These are phyloP conservation scores for Hapsidospora chrysogenum DNA, from an alignment of 495 filamentous ascomycete genomes.

Conservation along the genomic window DNA sequence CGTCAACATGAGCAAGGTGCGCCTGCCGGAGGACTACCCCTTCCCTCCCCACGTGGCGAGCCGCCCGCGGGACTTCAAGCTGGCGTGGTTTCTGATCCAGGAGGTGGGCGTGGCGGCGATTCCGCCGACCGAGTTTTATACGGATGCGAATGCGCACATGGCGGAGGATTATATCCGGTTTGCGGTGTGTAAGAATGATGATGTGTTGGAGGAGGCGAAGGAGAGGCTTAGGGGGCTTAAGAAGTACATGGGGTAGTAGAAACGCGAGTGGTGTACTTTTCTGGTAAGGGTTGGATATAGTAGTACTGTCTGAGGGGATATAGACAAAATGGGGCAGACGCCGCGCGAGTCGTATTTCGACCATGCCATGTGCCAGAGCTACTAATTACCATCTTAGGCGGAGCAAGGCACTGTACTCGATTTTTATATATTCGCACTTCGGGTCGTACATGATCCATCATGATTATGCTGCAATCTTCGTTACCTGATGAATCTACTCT, in stretches of 20 bases:
- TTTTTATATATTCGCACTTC: too few relatives aligned
- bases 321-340: background rate
- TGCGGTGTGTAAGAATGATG: conserved; percentile 91
- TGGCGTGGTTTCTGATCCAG: conserved; percentile 90
- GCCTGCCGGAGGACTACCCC: conserved; percentile 60
- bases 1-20: conserved; percentile 74
- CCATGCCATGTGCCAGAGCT: too few relatives aligned
- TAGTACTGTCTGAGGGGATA: background rate
- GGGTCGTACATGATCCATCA: too few relatives aligned
- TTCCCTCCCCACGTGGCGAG: conserved; percentile 80
- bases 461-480: too few relatives aligned
- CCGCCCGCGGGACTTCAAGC: conserved; percentile 80
- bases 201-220: conserved; percentile 78
- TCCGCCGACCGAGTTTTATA: conserved; percentile 94
- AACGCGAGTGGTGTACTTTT: too few relatives aligned
- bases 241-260: conserved; percentile 42
- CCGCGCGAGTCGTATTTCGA: too few relatives aligned
- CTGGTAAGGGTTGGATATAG: too few relatives aligned
- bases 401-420: too few relatives aligned
- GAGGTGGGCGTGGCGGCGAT: conserved; percentile 93
- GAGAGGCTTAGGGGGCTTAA: conserved; percentile 73
- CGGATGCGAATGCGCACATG: conserved; percentile 59
- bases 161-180: conserved; percentile 89
- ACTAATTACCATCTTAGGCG: too few relatives aligned
- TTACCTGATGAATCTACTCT: too few relatives aligned